phyloP scores from a whole-genome alignment of 2,329 filamentous ascomycete genomes.

The Thermomyces lanuginosus region DNA sequence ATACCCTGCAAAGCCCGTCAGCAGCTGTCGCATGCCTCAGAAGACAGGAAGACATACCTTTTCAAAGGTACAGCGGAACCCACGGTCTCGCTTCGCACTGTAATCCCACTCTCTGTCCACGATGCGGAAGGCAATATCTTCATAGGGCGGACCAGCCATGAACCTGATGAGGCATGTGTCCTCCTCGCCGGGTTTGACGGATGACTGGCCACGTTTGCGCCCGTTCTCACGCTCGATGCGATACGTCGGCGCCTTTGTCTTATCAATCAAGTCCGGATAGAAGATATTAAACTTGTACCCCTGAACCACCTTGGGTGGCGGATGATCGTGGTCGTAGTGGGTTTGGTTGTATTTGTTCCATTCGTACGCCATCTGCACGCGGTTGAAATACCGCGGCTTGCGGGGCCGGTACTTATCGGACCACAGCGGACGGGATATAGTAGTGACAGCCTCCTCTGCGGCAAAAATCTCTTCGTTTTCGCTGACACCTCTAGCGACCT shows the following conservation, averaged over 20 bases:
- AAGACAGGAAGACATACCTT: slow-evolving; percentile 47
- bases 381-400: slow-evolving; percentile 94
- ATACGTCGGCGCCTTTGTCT: slow-evolving; percentile 84
- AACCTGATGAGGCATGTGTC: slow-evolving; percentile 95
- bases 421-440: slow-evolving; percentile 54
- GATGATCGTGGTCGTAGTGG: slow-evolving; percentile 96
- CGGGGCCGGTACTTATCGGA: slow-evolving; percentile 70
- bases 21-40: slow-evolving; percentile 1
- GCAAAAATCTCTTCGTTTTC: slow-evolving; percentile 95
- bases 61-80: slow-evolving; percentile 93
- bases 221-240: slow-evolving; percentile 90
- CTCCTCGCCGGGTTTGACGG: slow-evolving; percentile 84
- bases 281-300: slow-evolving; percentile 99
- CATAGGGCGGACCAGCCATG: slow-evolving; percentile 85
- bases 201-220: slow-evolving; percentile 73
- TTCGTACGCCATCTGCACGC: slow-evolving; percentile 97
- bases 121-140: slow-evolving; percentile 92
- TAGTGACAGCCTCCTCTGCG: slow-evolving; percentile 64
- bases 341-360: slow-evolving; percentile 99
- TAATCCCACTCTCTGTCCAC: slow-evolving; percentile 99
- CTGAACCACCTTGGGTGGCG: slow-evolving; percentile 92
- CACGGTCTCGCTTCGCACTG: slow-evolving; percentile 82
- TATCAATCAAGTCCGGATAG: slow-evolving; percentile 93
- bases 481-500: slow-evolving; percentile 75
- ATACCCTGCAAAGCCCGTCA: slow-evolving; percentile 49